A percentile compares a stretch with the other conserved stretches of the same genome.
phyloP scores from a whole-genome alignment of 257 asterid genomes.

The Hygrophila difformis region DNA sequence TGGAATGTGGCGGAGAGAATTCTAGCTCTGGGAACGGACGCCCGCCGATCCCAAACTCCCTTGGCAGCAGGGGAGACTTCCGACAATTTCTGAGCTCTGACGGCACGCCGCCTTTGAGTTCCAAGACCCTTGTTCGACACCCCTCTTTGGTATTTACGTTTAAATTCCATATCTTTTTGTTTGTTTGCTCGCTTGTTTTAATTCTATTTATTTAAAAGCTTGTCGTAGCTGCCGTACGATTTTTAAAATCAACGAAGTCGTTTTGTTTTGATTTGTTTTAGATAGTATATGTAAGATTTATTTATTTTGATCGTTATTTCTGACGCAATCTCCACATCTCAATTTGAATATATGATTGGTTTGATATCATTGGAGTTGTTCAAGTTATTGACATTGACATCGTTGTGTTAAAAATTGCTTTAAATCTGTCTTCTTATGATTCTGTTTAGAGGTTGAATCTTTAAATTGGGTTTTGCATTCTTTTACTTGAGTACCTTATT shows the following conservation, averaged over 20 bases:
- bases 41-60: constrained; percentile 60
- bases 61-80: constrained; percentile 33
- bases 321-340: neutral
- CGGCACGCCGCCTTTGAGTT: constrained; percentile 26
- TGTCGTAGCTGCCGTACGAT: neutral
- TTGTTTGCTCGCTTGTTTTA: neutral
- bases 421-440: too few relatives aligned
- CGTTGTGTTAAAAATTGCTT: too few relatives aligned
- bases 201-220: neutral
- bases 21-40: constrained; percentile 53
- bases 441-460: too few relatives aligned
- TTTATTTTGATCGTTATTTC: neutral
- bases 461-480: too few relatives aligned
- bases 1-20: constrained; percentile 28
- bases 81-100: constrained; percentile 35
- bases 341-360: too few relatives aligned
- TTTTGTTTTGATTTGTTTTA: too few relatives aligned
- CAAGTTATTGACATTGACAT: too few relatives aligned
- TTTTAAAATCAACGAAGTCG: neutral
- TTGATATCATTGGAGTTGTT: too few relatives aligned
- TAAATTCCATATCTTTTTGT: neutral
- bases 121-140: constrained; percentile 52
- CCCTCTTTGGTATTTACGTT: constrained; percentile 48
- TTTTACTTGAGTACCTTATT: too few relatives aligned
- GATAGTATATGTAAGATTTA: too few relatives aligned